These are phyloP conservation scores for Dactylorhiza incarnata DNA, from an alignment of 106 monocot genomes.

Conservation along the genomic window DNA sequence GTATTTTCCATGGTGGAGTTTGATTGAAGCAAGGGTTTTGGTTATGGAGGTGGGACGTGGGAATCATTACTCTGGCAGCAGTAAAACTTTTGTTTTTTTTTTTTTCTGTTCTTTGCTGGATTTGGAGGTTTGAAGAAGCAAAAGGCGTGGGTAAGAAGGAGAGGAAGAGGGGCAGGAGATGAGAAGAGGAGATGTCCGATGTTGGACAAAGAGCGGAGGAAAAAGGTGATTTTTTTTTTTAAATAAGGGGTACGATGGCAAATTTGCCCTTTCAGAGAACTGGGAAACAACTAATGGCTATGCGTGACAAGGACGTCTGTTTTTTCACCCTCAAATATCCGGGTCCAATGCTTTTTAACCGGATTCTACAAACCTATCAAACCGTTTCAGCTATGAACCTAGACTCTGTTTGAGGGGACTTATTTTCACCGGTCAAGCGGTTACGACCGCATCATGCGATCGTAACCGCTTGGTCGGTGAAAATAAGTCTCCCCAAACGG, in stretches of 20 bases:
- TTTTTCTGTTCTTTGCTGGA: not conserved
- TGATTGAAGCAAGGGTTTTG: constrained; percentile 52
- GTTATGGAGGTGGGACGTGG: constrained; percentile 23
- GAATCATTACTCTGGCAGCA: constrained; percentile 26
- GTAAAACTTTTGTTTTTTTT: not conserved
- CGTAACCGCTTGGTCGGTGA: too few species aligned
- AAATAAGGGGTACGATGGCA: constrained; percentile 5
- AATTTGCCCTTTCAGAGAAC: not conserved
- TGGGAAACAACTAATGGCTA: not conserved
- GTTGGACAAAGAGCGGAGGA: not conserved
- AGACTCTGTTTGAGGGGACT: too few species aligned
- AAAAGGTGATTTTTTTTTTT: constrained; percentile 2
- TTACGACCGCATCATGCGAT: too few species aligned
- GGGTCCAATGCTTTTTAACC: too few species aligned
- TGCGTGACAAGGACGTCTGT: not conserved
- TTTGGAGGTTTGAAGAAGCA: not conserved
- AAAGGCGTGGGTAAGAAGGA: not conserved
- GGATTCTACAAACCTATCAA: too few species aligned
- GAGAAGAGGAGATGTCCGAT: not conserved
- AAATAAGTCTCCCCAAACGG: too few species aligned
- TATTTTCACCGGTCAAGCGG: too few species aligned
- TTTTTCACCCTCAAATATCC: too few species aligned
- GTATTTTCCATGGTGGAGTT: constrained; percentile 25
- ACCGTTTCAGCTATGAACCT: too few species aligned
- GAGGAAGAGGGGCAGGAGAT: not conserved